These are phyloP conservation scores for Hymenoscyphus fructigenus DNA, from an alignment of 2,329 filamentous ascomycete species.

Conservation along the genomic window DNA sequence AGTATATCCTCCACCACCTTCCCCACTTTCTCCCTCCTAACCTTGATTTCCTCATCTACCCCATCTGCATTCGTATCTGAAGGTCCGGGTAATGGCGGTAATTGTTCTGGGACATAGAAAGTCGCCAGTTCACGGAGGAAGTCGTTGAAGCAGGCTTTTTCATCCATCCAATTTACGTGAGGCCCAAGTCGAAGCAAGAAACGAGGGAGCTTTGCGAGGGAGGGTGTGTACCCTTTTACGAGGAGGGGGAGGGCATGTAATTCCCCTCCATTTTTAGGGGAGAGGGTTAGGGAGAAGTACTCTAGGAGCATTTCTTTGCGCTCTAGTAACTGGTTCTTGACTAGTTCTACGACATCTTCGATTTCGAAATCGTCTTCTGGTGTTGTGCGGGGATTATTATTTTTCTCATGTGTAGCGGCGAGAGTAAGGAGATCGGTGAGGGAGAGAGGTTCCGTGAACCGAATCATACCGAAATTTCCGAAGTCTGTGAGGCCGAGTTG, in stretches of 20 bases:
- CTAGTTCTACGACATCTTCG: conserved; percentile 61
- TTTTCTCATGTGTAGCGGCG: conserved; percentile 69
- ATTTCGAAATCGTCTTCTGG: conserved; percentile 61
- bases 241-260: conserved; percentile 79
- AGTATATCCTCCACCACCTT: conserved; percentile 79
- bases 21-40: conserved; percentile 66
- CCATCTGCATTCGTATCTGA: conserved; percentile 17
- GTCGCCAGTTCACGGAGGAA: conserved; percentile 84
- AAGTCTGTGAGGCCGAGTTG: conserved; percentile 94
- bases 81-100: conserved; percentile 55
- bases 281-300: conserved; percentile 87
- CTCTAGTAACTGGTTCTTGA: conserved; percentile 68
- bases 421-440: conserved; percentile 70
- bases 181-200: conserved; percentile 89
- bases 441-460: conserved; percentile 72
- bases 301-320: conserved; percentile 84
- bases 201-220: conserved; percentile 79
- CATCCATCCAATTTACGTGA: conserved; percentile 80
- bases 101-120: conserved; percentile 85
- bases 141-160: conserved; percentile 80
- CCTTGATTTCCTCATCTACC: conserved; percentile 51
- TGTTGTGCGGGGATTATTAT: conserved; percentile 36
- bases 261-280: conserved; percentile 55
- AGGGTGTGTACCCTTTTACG: conserved; percentile 84
- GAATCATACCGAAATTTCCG: conserved; percentile 85